Percentiles rank a stretch among this genome's conserved stretches.
Conservation (phyloP, 768 basidiomycete species). For the Naganishia randhawae region DNA sequence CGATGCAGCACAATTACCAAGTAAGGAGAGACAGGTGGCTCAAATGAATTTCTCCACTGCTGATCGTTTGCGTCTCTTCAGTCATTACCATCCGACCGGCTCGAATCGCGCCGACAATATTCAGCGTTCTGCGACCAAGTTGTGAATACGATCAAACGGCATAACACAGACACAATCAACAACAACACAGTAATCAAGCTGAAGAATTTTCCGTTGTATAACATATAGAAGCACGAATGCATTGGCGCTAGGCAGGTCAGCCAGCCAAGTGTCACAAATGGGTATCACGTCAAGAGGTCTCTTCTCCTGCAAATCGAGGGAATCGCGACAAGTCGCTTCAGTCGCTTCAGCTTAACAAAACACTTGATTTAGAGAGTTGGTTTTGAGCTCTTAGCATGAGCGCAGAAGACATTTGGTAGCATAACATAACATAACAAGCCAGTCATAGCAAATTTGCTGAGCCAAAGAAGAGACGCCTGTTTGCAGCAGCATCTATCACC, state of each 20-base stretch:
- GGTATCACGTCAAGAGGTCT: neutral
- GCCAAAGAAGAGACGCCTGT: too few relatives aligned
- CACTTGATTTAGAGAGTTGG: too few relatives aligned
- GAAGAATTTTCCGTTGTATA: constrained; percentile 29
- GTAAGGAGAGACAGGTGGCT: constrained; percentile 46
- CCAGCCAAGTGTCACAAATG: neutral
- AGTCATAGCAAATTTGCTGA: too few relatives aligned
- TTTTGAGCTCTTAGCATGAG: too few relatives aligned
- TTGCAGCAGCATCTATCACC: too few relatives aligned
- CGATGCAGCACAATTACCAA: constrained; percentile 57
- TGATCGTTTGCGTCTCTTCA: neutral
- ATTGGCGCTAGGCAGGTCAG: neutral
- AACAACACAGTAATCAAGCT: constrained; percentile 23
- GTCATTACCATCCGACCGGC: constrained; percentile 13
- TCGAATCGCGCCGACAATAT: constrained; percentile 19
- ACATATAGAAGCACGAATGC: neutral
- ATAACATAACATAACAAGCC: too few relatives aligned
- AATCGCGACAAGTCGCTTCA: too few relatives aligned
- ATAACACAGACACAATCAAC: constrained; percentile 17
- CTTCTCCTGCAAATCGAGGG: too few relatives aligned
- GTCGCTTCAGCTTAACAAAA: too few relatives aligned
- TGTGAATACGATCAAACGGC: neutral
- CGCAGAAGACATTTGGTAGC: too few relatives aligned
- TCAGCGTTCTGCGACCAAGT: constrained; percentile 24
- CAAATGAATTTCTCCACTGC: neutral